Percentiles rank a stretch among this genome's conserved stretches.
Conservation (phyloP, 257 asterid species). For the Nicotiana tomentosiformis region DNA sequence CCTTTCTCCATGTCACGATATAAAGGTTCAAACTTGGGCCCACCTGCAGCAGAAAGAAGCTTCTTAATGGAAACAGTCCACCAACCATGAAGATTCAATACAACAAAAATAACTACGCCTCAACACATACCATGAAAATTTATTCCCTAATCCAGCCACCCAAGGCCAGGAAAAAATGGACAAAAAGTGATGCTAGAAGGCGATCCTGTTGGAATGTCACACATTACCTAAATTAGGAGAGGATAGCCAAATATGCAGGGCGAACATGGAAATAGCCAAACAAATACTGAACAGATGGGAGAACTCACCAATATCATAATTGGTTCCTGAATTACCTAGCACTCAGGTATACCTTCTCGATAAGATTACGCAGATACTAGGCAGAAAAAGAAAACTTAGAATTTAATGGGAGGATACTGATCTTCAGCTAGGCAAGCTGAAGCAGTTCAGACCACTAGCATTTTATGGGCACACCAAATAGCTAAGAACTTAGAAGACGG, state of each 20-base stretch:
- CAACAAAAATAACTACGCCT: neutral
- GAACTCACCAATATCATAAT: neutral
- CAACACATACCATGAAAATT: neutral
- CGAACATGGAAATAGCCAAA: neutral
- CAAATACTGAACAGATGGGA: neutral
- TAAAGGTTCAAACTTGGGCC: constrained; percentile 97
- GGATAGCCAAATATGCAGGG: neutral
- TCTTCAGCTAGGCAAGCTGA: neutral
- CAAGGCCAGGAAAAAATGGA: neutral
- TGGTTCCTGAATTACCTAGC: neutral
- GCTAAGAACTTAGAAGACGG: neutral
- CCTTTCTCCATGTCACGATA: constrained; percentile 99
- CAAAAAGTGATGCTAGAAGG: neutral
- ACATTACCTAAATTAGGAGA: neutral
- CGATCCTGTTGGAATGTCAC: neutral
- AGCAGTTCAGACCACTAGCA: constrained; percentile 2
- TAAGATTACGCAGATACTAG: neutral
- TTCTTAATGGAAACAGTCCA: neutral
- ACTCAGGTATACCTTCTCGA: neutral
- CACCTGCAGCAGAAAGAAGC: constrained; percentile 48
- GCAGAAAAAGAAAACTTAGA: neutral
- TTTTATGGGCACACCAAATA: neutral
- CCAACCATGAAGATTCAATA: neutral
- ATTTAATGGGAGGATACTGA: neutral
- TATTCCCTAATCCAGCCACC: neutral